Base-by-base conservation (phyloP, 2,329 filamentous ascomycete species). In the Penicillium sp. region DNA sequence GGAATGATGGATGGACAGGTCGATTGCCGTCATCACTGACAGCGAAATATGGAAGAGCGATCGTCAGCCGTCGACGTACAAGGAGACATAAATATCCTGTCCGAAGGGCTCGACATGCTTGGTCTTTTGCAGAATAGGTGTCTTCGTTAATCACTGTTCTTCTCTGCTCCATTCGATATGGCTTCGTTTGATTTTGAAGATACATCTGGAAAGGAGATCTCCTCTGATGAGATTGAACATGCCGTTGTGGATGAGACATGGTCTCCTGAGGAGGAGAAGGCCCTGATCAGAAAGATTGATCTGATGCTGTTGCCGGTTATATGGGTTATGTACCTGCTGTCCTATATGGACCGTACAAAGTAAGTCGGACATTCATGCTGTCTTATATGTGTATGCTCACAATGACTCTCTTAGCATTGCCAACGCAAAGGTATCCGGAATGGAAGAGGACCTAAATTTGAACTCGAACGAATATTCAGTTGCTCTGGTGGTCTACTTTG, bases 401-500 rank as follows among this genome's bases (percentile, higher is more conserved):
- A 19, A 4, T 21, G 13, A 4, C n/a, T 24, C 46, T 35, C 21
- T 13, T 29, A 66, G 65, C 35, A 65, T 68, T 35, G 63, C 65
- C n/a, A 67, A 67, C 52, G 65, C 66, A 44, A 68, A 68, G 43
- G 64, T 66, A 10, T 65, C 62, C 9, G 66, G 66, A 1, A 66
- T 68, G 64, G 52, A 63, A 31, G 42, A 26, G 5, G 66, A 67
- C 37, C 50, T 68, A 1, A 44, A 58, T 11, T 29, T 67, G 24
- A 61, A 55, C 2, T 68, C 80, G 4, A 74, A 75, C 56, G 69
- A 84, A 62, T 85, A 84, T 65, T 79, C 76, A 1, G 76, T 81
- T 58, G 71, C 78, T 3, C 66, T 85, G 19, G 77, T 83, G 1
- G 79, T 85, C 6, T 85, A 84, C 72, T 84, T 84, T 64, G 74